Evolutionary conservation across 2,329 filamentous ascomycete genomes (phyloP).

Genomic region (Fusarium ramigenum): DNA sequence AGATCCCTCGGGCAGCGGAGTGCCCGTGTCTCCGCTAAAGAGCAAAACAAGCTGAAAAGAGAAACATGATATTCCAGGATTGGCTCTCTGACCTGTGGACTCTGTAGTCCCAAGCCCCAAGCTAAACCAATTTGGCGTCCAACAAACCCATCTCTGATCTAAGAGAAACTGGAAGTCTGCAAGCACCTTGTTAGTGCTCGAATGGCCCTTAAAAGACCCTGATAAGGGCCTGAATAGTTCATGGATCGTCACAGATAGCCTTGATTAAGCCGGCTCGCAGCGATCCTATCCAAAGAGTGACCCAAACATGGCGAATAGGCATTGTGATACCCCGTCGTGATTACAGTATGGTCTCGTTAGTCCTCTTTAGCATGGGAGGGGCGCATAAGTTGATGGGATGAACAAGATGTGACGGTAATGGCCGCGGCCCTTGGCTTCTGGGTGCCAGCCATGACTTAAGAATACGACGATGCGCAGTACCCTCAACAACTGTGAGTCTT

Average conservation of each 20-base stretch:
- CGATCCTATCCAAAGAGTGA: conserved; percentile 10
- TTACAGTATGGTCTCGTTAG: conserved; percentile 17
- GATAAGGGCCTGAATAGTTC: conserved; percentile 24
- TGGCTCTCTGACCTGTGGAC: conserved; percentile 15
- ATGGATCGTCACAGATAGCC: conserved; percentile 29
- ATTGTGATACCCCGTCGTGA: conserved; percentile 16
- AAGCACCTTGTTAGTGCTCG: conserved; percentile 30
- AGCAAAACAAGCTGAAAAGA: conserved; percentile 13
- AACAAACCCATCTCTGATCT: conserved; percentile 26
- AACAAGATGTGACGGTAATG: conserved; percentile 18
- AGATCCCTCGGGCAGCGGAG: conserved; percentile 6
- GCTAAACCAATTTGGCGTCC: conserved; percentile 32
- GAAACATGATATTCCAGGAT: conserved; percentile 21
- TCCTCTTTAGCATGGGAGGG: conserved; percentile 32
- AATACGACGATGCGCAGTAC: conserved; percentile 25
- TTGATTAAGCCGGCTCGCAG: conserved; percentile 20
- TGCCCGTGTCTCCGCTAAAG: conserved; percentile 14
- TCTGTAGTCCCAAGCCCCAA: conserved; percentile 5
- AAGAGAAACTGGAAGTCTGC: conserved; percentile 22
- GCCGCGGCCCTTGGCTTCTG: neutral
- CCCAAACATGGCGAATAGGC: conserved; percentile 37
- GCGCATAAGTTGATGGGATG: conserved; percentile 24
- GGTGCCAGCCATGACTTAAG: conserved; percentile 32
- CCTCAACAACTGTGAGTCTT: neutral
- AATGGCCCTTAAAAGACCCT: conserved; percentile 20